Evolutionary conservation across 306 rosid genomes (phyloP).

Genomic region (Cyamopsis tetragonoloba): DNA sequence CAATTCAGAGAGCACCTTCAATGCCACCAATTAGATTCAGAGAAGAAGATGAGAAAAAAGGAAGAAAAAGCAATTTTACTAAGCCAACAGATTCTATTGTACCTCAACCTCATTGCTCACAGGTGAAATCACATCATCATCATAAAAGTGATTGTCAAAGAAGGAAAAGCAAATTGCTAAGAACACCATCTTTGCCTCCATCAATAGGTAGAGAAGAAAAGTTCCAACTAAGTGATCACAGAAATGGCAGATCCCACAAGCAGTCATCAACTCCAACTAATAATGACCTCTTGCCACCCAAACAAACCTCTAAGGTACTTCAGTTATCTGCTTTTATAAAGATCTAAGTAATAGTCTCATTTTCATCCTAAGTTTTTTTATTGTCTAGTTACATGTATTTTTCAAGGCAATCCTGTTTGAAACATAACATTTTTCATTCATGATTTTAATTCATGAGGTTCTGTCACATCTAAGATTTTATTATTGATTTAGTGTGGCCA

Average conservation of each 20-base stretch:
- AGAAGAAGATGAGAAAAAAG: conserved; percentile 29
- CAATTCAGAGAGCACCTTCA: conserved; percentile 50
- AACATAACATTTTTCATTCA: conserved; percentile 13
- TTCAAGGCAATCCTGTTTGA: no score
- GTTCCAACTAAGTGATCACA: conserved; percentile 26
- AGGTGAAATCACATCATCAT: conserved; percentile 26
- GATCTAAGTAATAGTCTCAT: not conserved
- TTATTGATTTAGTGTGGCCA: conserved; percentile 3
- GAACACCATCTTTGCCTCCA: conserved; percentile 49
- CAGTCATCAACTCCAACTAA: conserved; percentile 34
- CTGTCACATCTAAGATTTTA: conserved; percentile 10
- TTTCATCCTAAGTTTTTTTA: no score
- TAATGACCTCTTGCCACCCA: conserved; percentile 39
- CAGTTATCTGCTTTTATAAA: not conserved
- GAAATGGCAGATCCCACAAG: conserved; percentile 36
- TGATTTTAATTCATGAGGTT: not conserved
- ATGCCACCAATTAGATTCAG: conserved; percentile 45
- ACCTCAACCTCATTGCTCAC: conserved; percentile 19
- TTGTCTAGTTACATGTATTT: no score
- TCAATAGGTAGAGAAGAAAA: conserved; percentile 43
- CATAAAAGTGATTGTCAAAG: conserved; percentile 20
- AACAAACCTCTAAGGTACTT: conserved; percentile 48
- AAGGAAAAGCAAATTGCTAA: conserved; percentile 31
- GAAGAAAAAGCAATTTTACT: conserved; percentile 1
- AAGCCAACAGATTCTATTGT: conserved; percentile 28